Conservation (phyloP, 768 basidiomycete genomes). For the Gautieria morchelliformis region DNA sequence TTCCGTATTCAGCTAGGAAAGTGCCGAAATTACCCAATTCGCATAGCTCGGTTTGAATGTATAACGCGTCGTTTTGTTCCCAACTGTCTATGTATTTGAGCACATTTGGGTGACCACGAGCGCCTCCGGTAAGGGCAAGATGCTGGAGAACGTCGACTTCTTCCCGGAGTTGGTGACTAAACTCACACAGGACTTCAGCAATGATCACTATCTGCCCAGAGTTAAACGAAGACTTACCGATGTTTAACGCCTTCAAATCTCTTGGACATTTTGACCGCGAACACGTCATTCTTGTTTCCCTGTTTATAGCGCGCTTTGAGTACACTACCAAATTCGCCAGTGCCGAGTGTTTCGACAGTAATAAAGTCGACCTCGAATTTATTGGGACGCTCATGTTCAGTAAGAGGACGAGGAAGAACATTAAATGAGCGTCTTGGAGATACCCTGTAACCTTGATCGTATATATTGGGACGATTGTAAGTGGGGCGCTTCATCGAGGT, state of each 20-base stretch:
- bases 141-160: conserved; percentile 89
- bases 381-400: conserved; percentile 42
- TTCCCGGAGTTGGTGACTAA: conserved; percentile 77
- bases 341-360: conserved; percentile 73
- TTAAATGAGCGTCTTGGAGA: conserved; percentile 24
- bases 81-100: conserved; percentile 88
- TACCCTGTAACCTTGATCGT: conserved; percentile 13
- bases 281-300: conserved; percentile 32
- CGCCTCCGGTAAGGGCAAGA: conserved; percentile 38
- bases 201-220: conserved; percentile 9
- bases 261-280: conserved; percentile 92
- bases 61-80: conserved; percentile 85
- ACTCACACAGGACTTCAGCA: conserved; percentile 13
- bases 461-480: conserved; percentile 15
- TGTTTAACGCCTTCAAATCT: conserved; percentile 85
- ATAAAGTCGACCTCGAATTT: conserved; percentile 76
- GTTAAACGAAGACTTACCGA: conserved; percentile 42
- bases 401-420: neutral
- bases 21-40: conserved; percentile 83
- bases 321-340: conserved; percentile 90
- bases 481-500: conserved; percentile 36
- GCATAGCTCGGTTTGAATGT: conserved; percentile 92
- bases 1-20: conserved; percentile 89
- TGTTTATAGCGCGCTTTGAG: conserved; percentile 72
- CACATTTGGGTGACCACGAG: conserved; percentile 64